phyloP scores from a whole-genome alignment of 148 eudicot species.

The Chenopodium album region DNA sequence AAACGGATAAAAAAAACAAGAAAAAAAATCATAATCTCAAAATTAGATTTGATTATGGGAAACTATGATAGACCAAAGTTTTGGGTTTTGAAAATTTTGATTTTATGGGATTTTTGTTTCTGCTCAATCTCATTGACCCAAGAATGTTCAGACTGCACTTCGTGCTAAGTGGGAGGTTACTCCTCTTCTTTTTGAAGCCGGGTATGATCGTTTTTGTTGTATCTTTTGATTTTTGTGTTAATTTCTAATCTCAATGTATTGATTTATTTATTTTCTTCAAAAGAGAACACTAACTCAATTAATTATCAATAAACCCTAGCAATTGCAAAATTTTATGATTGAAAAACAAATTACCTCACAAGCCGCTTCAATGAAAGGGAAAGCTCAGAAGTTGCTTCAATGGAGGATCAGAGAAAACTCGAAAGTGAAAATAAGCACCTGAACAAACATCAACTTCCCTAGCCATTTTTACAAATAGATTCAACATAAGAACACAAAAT shows the following conservation, averaged over 20 bases:
- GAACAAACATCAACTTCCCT: too few species aligned
- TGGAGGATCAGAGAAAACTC: too few species aligned
- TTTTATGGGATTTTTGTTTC: slow-evolving; percentile 41
- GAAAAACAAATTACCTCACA: too few species aligned
- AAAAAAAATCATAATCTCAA: background rate
- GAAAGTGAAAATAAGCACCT: too few species aligned
- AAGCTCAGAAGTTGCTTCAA: too few species aligned
- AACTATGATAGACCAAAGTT: slow-evolving; percentile 42
- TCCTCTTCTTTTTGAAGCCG: slow-evolving; percentile 85
- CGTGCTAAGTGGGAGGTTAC: slow-evolving; percentile 91
- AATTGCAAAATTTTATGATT: too few species aligned
- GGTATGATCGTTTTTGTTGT: slow-evolving; percentile 32
- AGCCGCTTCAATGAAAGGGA: too few species aligned
- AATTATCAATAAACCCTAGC: too few species aligned
- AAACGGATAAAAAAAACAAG: background rate
- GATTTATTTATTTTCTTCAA: background rate
- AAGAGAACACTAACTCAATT: too few species aligned
- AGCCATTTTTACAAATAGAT: too few species aligned
- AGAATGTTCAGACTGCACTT: slow-evolving; percentile 88
- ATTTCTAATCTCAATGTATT: background rate
- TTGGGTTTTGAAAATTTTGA: slow-evolving; percentile 31
- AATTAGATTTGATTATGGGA: background rate
- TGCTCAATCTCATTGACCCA: slow-evolving; percentile 60
- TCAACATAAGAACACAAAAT: too few species aligned
- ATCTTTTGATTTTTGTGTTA: background rate